Conservation (phyloP, 1,284 basidiomycete species). For the Caloboletus inedulis region DNA sequence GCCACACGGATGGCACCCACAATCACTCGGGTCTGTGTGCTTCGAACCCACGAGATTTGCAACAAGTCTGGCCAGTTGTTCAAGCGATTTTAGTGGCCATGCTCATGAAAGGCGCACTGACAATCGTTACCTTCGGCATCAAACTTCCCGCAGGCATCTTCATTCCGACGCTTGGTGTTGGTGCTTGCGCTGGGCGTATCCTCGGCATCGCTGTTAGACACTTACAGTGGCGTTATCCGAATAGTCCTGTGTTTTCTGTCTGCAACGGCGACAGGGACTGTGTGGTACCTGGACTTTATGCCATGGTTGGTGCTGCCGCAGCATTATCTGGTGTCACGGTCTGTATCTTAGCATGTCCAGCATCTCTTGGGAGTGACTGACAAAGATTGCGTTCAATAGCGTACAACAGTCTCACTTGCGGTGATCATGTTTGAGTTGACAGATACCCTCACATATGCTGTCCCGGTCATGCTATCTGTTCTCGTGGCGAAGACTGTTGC, state of each 20-base stretch:
- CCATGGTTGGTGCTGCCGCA: conserved; percentile 91
- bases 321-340: conserved; percentile 87
- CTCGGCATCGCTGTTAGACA: conserved; percentile 84
- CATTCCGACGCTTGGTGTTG: conserved; percentile 95
- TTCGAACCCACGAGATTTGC: conserved; percentile 53
- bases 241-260: conserved; percentile 58
- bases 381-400: conserved; percentile 37
- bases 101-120: conserved; percentile 79
- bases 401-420: conserved; percentile 88
- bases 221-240: conserved; percentile 66
- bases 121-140: conserved; percentile 92
- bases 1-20: conserved; percentile 53
- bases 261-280: conserved; percentile 69
- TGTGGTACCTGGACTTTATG: conserved; percentile 83
- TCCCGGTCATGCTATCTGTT: conserved; percentile 90
- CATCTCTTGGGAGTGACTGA: conserved; percentile 10
- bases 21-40: conserved; percentile 73
- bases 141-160: conserved; percentile 95
- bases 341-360: conserved; percentile 23
- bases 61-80: conserved; percentile 65
- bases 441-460: conserved; percentile 90
- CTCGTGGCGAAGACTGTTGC: conserved; percentile 92
- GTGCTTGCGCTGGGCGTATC: conserved; percentile 91
- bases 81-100: conserved; percentile 70
- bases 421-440: conserved; percentile 99